These are phyloP conservation scores for Antrodiella citrinella DNA, from an alignment of 768 basidiomycete genomes.

Conservation along the genomic window DNA sequence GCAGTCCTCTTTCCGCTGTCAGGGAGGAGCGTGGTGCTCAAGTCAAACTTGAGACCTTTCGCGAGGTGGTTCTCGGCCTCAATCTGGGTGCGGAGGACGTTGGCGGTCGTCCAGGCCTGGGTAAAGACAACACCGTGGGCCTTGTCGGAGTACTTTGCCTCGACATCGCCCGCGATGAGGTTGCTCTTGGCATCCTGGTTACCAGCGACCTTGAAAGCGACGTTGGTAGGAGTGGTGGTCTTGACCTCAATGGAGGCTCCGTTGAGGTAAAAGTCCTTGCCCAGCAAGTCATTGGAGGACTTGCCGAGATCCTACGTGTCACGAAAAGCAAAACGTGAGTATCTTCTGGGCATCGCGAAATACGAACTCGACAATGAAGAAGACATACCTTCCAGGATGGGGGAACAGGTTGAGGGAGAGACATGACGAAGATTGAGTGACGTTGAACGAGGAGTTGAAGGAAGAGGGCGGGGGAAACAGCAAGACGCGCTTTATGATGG, in stretches of 20 bases:
- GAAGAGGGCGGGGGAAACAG: constrained; percentile 10
- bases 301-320: constrained; percentile 80
- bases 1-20: constrained; percentile 84
- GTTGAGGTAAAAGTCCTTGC: constrained; percentile 84
- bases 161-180: constrained; percentile 82
- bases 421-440: constrained; percentile 44
- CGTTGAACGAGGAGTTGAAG: constrained; percentile 11
- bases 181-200: constrained; percentile 65
- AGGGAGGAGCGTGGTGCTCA: constrained; percentile 75
- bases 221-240: constrained; percentile 81
- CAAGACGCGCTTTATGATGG: constrained; percentile 17
- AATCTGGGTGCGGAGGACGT: constrained; percentile 83
- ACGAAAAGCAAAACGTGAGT: constrained; percentile 1
- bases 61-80: constrained; percentile 98
- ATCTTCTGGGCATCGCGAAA: constrained; percentile 1
- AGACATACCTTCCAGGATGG: constrained; percentile 86
- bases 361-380: background rate
- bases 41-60: constrained; percentile 94
- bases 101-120: constrained; percentile 91
- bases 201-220: constrained; percentile 91
- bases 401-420: constrained; percentile 91
- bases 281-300: constrained; percentile 90
- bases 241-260: constrained; percentile 75
- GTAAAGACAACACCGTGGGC: constrained; percentile 93
- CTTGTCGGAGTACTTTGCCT: constrained; percentile 90